Percentiles rank a stretch among this genome's conserved stretches.
Evolutionary conservation across 176 grass and related monocot species (phyloP).

Genomic region (Zea mays): Zm-B73-REFERENCE-NAM-5.0 NC_050103.1:141785501-141786000

Average conservation of each 20-base stretch:
- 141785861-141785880: slow-evolving; percentile 42
- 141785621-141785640: slow-evolving; percentile 97
- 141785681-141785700: slow-evolving; percentile 93
- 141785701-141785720: slow-evolving; percentile 64
- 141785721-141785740: slow-evolving; percentile 51
- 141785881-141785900: slow-evolving; percentile 37
- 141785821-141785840: neutral
- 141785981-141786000: slow-evolving; percentile 58
- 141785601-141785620: slow-evolving; percentile 84
- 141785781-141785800: neutral
- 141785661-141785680: slow-evolving; percentile 89
- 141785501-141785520: slow-evolving; percentile 94
- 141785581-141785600: slow-evolving; percentile 82
- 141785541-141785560: slow-evolving; percentile 68
- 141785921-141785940: too few species aligned
- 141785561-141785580: slow-evolving; percentile 98
- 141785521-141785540: slow-evolving; percentile 92
- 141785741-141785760: slow-evolving; percentile 17
- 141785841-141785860: slow-evolving; percentile 52
- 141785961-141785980: neutral
- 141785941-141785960: slow-evolving; percentile 34
- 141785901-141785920: too few species aligned
- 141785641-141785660: slow-evolving; percentile 89
- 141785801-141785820: neutral
- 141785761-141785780: neutral